These are phyloP conservation scores for Phaeotremella skinneri DNA, from an alignment of 768 basidiomycete species.

Conservation along the genomic window DNA sequence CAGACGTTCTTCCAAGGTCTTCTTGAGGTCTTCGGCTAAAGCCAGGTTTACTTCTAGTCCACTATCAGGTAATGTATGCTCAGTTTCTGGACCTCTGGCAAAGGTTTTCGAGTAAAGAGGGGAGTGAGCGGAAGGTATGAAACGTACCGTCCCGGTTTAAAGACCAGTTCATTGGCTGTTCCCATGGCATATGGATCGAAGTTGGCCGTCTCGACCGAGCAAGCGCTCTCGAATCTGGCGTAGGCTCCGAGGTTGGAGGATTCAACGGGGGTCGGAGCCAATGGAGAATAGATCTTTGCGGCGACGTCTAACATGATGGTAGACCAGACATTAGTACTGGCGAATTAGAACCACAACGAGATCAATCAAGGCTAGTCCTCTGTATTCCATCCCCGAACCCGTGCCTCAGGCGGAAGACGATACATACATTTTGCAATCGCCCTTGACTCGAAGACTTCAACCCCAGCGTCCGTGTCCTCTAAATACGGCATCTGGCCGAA, in stretches of 20 bases:
- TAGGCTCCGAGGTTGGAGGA: constrained; percentile 49
- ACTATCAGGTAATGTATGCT: constrained; percentile 9
- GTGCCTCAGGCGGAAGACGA: background rate
- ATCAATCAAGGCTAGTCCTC: too few species aligned
- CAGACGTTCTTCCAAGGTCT: constrained; percentile 51
- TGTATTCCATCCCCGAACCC: too few species aligned
- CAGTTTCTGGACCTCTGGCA: background rate
- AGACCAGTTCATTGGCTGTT: constrained; percentile 57
- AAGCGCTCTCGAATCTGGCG: constrained; percentile 51
- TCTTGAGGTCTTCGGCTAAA: constrained; percentile 47
- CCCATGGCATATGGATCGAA: constrained; percentile 58
- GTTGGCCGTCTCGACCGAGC: constrained; percentile 58
- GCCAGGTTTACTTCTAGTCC: constrained; percentile 16
- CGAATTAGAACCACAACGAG: background rate
- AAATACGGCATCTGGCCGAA: constrained; percentile 66
- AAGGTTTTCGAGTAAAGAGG: background rate
- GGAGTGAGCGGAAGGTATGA: constrained; percentile 9
- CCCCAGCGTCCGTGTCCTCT: constrained; percentile 59
- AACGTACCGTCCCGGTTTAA: constrained; percentile 55
- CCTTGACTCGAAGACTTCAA: constrained; percentile 57
- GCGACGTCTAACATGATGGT: constrained; percentile 61
- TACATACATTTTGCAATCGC: constrained; percentile 27
- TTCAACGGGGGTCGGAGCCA: constrained; percentile 54
- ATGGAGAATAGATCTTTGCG: constrained; percentile 55
- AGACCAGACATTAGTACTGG: constrained; percentile 52